Percentiles rank a stretch among this genome's conserved stretches.
phyloP scores from a whole-genome alignment of 768 basidiomycete genomes.

The Clitopilus hobsonii region DNA sequence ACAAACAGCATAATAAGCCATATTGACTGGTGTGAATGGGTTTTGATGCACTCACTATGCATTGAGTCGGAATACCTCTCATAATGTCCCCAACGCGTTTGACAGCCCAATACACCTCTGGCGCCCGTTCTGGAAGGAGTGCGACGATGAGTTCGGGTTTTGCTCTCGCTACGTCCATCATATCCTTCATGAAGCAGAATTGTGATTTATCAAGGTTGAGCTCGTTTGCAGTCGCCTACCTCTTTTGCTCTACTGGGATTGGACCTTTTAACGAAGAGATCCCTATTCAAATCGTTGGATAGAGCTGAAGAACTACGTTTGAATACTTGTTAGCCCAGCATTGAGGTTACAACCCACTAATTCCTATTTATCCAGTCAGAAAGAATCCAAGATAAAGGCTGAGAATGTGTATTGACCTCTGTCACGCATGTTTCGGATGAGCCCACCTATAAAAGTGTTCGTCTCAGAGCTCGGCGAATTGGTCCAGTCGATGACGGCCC shows the following conservation, averaged over 20 bases:
- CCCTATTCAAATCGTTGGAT: too few species aligned
- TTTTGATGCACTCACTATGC: slow-evolving; percentile 42
- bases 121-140: slow-evolving; percentile 26
- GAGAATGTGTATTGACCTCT: slow-evolving; percentile 16
- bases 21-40: neutral
- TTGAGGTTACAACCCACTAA: too few species aligned
- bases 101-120: slow-evolving; percentile 19
- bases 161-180: neutral
- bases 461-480: slow-evolving; percentile 10
- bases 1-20: neutral
- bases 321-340: too few species aligned
- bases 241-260: too few species aligned
- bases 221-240: too few species aligned
- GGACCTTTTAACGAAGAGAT: too few species aligned
- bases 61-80: slow-evolving; percentile 61
- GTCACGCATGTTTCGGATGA: slow-evolving; percentile 16
- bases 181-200: neutral
- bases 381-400: too few species aligned
- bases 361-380: too few species aligned
- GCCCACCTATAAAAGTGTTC: slow-evolving; percentile 15
- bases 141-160: neutral
- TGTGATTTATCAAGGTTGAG: neutral
- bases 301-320: too few species aligned
- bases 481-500: slow-evolving; percentile 22
- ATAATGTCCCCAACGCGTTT: slow-evolving; percentile 34